A percentile compares a stretch with the other conserved stretches of the same genome.
Evolutionary conservation across 2,329 filamentous ascomycete genomes (phyloP).

Genomic region (Claviceps sorghi): DNA sequence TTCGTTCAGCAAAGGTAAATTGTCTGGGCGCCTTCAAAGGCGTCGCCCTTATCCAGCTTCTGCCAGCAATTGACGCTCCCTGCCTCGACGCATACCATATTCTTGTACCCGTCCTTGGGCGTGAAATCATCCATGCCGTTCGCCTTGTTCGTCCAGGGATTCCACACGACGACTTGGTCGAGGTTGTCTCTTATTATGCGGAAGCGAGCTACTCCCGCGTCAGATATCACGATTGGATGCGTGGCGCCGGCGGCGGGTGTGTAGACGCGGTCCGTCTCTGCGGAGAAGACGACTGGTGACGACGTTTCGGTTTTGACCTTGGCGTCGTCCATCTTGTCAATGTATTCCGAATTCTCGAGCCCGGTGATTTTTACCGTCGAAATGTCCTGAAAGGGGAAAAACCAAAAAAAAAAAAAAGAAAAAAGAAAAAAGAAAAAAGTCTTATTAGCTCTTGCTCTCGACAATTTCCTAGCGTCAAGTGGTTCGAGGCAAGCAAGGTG

Average conservation of each 20-base stretch:
- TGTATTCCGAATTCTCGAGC: conserved; percentile 60
- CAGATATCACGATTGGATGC: conserved; percentile 42
- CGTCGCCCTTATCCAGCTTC: conserved; percentile 65
- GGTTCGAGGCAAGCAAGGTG: background rate
- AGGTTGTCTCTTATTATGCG: conserved; percentile 72
- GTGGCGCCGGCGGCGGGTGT: conserved; percentile 49
- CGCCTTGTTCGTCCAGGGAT: conserved; percentile 83
- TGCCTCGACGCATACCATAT: conserved; percentile 90
- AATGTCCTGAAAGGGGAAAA: conserved; percentile 57
- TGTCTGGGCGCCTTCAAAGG: conserved; percentile 47
- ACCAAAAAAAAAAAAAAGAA: background rate
- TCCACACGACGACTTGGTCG: conserved; percentile 87
- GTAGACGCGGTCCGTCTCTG: conserved; percentile 84
- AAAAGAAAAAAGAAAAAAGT: background rate
- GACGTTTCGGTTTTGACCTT: conserved; percentile 51
- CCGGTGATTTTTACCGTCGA: conserved; percentile 56
- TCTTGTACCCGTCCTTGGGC: conserved; percentile 78
- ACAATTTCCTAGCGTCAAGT: background rate
- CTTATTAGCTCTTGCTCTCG: background rate
- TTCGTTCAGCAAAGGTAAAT: conserved; percentile 24
- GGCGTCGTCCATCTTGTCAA: conserved; percentile 65
- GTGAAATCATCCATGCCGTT: conserved; percentile 72
- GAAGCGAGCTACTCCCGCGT: conserved; percentile 50
- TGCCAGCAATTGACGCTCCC: conserved; percentile 72
- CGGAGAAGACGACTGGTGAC: conserved; percentile 50